Evolutionary conservation across 345 rosid genomes (phyloP).

Genomic region (Streptanthus diversifolius): DNA sequence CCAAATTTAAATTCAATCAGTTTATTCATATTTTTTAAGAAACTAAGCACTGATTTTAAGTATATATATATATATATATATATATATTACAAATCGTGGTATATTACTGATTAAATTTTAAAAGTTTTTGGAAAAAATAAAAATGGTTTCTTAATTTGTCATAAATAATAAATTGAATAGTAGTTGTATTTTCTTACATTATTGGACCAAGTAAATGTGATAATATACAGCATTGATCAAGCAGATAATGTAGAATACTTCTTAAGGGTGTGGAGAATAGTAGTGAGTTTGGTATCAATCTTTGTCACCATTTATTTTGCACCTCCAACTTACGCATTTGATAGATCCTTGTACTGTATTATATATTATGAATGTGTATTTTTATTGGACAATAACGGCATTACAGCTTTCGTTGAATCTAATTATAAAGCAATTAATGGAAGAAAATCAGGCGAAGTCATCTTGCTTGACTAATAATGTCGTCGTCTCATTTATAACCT

Average conservation of each 20-base stretch:
- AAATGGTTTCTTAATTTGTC: too few species aligned
- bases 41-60: too few species aligned
- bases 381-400: not conserved
- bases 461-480: conserved; percentile 22
- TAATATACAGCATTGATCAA: not conserved
- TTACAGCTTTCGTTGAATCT: conserved; percentile 3
- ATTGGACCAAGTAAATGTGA: not conserved
- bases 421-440: conserved; percentile 2
- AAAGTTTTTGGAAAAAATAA: not conserved
- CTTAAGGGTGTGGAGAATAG: not conserved
- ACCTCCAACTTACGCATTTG: not conserved
- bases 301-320: conserved; percentile 23
- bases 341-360: not conserved
- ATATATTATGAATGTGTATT: not conserved
- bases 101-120: not conserved
- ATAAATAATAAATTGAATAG: not conserved
- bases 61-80: too few species aligned
- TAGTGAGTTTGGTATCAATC: conserved; percentile 27
- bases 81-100: too few species aligned
- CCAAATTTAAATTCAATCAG: too few species aligned
- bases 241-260: not conserved
- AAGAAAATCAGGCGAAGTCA: conserved; percentile 8
- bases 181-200: not conserved
- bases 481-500: conserved; percentile 5
- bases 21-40: too few species aligned